Conservation (phyloP, 139 green algal genomes). For the Haematococcus lacustris region DNA sequence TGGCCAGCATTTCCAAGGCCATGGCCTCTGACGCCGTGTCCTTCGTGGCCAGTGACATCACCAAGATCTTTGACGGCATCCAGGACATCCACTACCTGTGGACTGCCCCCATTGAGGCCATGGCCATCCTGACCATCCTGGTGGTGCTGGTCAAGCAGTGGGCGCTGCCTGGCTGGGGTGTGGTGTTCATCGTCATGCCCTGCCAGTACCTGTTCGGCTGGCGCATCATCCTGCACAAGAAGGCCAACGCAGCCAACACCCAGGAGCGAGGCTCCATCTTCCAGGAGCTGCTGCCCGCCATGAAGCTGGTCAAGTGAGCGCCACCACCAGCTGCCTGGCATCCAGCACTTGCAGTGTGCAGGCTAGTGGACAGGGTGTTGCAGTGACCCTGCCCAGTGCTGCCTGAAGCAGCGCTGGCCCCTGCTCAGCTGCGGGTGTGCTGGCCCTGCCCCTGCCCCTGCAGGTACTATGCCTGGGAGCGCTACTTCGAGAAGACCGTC, state of each 20-base stretch:
- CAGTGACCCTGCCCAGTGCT: no score
- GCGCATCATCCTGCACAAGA: conserved; percentile 54
- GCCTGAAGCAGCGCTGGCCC: no score
- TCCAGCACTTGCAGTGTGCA: no score
- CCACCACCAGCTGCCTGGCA: no score
- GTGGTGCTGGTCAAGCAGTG: conserved; percentile 40
- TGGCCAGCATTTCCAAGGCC: conserved; percentile 45
- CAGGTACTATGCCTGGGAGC: conserved; percentile 66
- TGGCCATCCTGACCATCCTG: conserved; percentile 49
- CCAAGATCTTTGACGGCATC: conserved; percentile 50
- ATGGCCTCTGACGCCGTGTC: conserved; percentile 38
- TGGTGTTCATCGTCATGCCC: conserved; percentile 34
- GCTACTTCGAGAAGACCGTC: conserved; percentile 45
- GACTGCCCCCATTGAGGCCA: conserved; percentile 49
- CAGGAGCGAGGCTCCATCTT: conserved; percentile 26
- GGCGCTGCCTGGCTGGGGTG: conserved; percentile 41
- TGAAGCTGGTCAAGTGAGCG: conserved; percentile 56
- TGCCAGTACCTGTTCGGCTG: conserved; percentile 59
- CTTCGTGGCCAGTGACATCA: conserved; percentile 52
- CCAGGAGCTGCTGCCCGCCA: conserved; percentile 60
- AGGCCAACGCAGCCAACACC: conserved; percentile 31
- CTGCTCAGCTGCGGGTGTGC: no score
- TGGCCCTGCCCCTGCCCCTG: no score
- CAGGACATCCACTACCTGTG: conserved; percentile 67
- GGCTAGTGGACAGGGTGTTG: no score